phyloP scores from a whole-genome alignment of 345 rosid genomes.

The Linum lewisii region DNA sequence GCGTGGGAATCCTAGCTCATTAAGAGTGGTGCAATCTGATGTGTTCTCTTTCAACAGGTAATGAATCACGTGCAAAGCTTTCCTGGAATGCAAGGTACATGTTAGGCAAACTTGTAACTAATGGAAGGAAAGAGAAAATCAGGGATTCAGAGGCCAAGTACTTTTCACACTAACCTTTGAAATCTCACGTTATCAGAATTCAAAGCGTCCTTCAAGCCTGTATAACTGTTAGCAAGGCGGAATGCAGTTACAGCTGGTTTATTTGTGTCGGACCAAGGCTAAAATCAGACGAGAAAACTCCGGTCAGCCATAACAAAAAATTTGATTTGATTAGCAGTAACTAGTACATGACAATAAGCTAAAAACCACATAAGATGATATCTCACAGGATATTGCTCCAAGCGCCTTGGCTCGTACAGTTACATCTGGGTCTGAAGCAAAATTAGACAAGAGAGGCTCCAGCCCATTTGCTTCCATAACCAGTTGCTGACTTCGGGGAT shows the following conservation, averaged over 20 bases:
- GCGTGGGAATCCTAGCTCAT: conserved; percentile 70
- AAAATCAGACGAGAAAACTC: conserved; percentile 14
- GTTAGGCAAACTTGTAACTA: neutral
- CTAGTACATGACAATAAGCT: neutral
- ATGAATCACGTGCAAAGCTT: conserved; percentile 79
- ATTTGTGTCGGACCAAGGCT: conserved; percentile 84
- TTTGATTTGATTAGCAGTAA: neutral
- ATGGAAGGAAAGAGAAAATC: neutral
- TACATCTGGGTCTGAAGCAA: conserved; percentile 53
- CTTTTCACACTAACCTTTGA: conserved; percentile 46
- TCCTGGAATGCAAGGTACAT: conserved; percentile 36
- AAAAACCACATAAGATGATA: neutral
- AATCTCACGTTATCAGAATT: conserved; percentile 55
- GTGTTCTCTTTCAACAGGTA: conserved; percentile 69
- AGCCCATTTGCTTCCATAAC: conserved; percentile 96
- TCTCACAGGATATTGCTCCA: conserved; percentile 92
- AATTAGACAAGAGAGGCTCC: conserved; percentile 61
- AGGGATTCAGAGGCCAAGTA: neutral
- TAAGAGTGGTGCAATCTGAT: conserved; percentile 51
- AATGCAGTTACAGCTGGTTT: conserved; percentile 69
- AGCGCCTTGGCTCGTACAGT: conserved; percentile 68
- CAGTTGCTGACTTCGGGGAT: conserved; percentile 72
- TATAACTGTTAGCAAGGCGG: conserved; percentile 83
- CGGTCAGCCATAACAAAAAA: no score
- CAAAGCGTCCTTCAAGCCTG: conserved; percentile 70